Evolutionary conservation across 495 filamentous ascomycete genomes (phyloP), one percentile per base, ranked within the genome.

Genomic region (Xanthoparmelia taractica): DNA sequence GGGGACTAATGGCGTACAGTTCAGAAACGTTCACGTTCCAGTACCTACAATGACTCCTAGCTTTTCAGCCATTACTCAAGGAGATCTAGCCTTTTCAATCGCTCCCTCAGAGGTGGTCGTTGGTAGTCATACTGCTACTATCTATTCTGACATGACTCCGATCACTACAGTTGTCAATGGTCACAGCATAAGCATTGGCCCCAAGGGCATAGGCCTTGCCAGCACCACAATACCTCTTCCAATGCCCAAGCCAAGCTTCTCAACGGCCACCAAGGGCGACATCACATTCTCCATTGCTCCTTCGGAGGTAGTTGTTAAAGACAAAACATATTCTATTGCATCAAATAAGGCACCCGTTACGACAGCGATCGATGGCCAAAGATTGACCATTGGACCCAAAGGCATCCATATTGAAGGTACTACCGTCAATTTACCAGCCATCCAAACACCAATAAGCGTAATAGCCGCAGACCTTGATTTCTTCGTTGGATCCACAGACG

Each of bases 171-270:
- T 75, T 0, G 61, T 79, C 18, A 65, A 67, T 59, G 79, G 76
- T 8, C 73, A 83, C 47, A 78, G 76, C 2, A 58, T 85, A 57
- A 76, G 75, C 31, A 65, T 85, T 27, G 77, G 77, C 6, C 72
- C 81, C 4, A 61, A 65, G 17, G 77, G 73, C 41, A 69, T 83
- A 43, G 70, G 69, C 7, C 67, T 74, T 11, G 71, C 73, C 43
- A 69, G 68, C 11, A 73, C 75, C 20, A 79, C 76, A 0, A 61
- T 83, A n/a, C 18, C 65, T 45, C 54, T 66, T n/a, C 64, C 64
- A 47, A 38, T 40, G 23, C 38, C 48, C 3, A 47, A 45, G 29
- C 45, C 61, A 63, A 60, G 34, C 25, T 66, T 47, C 31, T 59
- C 73, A 7, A 76, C 70, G 20, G 76, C 75, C 36, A 70, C 58